Evolutionary conservation across 1,284 basidiomycete species (phyloP).

Genomic region (Naganishia sp.): DNA sequence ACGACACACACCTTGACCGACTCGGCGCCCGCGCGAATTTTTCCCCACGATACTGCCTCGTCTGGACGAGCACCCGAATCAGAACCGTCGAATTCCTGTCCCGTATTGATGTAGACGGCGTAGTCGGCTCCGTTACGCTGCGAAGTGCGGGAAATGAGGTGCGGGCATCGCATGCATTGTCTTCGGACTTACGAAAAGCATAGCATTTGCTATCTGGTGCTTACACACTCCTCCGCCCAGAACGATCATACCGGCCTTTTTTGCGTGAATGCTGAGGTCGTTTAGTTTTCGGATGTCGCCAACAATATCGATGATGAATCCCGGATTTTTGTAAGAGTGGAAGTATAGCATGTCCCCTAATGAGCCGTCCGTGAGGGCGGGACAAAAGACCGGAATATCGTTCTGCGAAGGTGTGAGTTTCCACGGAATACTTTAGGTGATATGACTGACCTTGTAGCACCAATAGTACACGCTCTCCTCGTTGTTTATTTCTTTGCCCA

Average conservation of each 20-base stretch:
- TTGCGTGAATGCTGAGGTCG: slow-evolving; percentile 81
- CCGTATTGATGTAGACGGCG: slow-evolving; percentile 97
- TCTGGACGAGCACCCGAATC: slow-evolving; percentile 97
- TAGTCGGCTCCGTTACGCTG: slow-evolving; percentile 97
- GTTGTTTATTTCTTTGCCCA: slow-evolving; percentile 94
- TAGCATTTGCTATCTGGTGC: slow-evolving; percentile 98
- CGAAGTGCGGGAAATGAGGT: slow-evolving; percentile 2
- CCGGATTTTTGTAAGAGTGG: slow-evolving; percentile 89
- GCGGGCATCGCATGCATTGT: slow-evolving; percentile 15
- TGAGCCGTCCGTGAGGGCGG: slow-evolving; percentile 95
- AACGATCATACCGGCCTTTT: slow-evolving; percentile 97
- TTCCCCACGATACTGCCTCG: slow-evolving; percentile 99
- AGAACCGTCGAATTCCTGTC: slow-evolving; percentile 98
- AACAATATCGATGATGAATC: slow-evolving; percentile 89
- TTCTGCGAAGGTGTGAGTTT: slow-evolving; percentile 62
- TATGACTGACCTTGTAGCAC: slow-evolving; percentile 85
- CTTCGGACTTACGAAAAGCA: slow-evolving; percentile 77
- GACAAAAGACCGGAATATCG: slow-evolving; percentile 97
- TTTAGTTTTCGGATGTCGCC: slow-evolving; percentile 90
- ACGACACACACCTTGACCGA: slow-evolving; percentile 73
- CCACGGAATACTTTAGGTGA: neutral
- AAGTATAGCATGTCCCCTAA: slow-evolving; percentile 99
- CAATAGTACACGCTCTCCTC: slow-evolving; percentile 98
- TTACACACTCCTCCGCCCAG: slow-evolving; percentile 98
- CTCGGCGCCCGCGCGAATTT: slow-evolving; percentile 87